Percentiles rank a stretch among this genome's conserved stretches.
These are phyloP conservation scores for Leccinum barrowsii DNA, from an alignment of 768 basidiomycete species.

Conservation along the genomic window DNA sequence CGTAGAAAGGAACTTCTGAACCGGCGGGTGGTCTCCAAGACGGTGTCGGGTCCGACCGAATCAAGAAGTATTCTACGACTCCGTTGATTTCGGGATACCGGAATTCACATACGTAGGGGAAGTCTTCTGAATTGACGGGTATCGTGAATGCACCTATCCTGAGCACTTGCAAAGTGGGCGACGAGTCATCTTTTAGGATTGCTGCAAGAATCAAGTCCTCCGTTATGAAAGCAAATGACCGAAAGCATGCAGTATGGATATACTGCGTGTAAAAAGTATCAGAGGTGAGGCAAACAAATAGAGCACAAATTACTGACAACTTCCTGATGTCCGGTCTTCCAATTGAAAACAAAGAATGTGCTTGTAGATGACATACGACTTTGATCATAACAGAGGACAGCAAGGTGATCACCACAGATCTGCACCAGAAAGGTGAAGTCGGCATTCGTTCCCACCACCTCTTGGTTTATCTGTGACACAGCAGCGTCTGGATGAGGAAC, in stretches of 20 bases:
- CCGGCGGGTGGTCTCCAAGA: slow-evolving; percentile 19
- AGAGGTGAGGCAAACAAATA: neutral
- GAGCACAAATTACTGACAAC: slow-evolving; percentile 21
- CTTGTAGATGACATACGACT: neutral
- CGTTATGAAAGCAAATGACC: slow-evolving; percentile 34
- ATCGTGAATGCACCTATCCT: slow-evolving; percentile 9
- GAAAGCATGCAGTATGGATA: slow-evolving; percentile 19
- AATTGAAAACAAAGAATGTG: slow-evolving; percentile 33
- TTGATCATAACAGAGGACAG: slow-evolving; percentile 24
- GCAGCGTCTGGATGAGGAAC: slow-evolving; percentile 24
- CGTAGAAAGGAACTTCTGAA: slow-evolving; percentile 18
- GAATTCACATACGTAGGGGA: slow-evolving; percentile 25
- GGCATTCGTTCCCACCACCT: neutral
- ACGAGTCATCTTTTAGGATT: slow-evolving; percentile 5
- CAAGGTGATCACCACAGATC: slow-evolving; percentile 31
- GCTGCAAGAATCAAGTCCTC: slow-evolving; percentile 27
- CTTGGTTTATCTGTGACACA: slow-evolving; percentile 14
- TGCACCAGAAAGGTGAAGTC: slow-evolving; percentile 26
- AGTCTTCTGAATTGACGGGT: slow-evolving; percentile 6
- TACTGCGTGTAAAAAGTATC: slow-evolving; percentile 15
- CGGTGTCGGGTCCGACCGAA: slow-evolving; percentile 34
- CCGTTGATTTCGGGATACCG: slow-evolving; percentile 22
- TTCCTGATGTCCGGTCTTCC: slow-evolving; percentile 29
- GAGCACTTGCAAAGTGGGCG: slow-evolving; percentile 18
- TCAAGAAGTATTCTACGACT: slow-evolving; percentile 18